phyloP scores from a whole-genome alignment of 2,329 filamentous ascomycete genomes.

The Onygenales sp. region DNA sequence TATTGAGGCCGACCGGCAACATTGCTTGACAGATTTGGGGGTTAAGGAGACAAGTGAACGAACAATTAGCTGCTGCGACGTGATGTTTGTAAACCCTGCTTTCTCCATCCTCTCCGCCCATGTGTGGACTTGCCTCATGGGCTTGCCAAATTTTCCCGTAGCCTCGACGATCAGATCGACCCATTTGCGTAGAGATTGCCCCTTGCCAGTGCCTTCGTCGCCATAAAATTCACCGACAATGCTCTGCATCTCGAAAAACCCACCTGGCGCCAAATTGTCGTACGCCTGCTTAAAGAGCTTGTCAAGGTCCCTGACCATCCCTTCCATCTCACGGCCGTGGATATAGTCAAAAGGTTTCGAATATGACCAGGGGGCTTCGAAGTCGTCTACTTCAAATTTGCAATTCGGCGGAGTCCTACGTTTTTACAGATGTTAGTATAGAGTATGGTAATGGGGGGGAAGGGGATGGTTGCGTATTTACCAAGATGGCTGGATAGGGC shows the following conservation, averaged over 20 bases:
- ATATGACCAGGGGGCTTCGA: constrained; percentile 19
- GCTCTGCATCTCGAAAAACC: constrained; percentile 43
- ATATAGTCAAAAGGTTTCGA: constrained; percentile 19
- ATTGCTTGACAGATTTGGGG: too few species aligned
- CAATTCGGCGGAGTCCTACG: constrained; percentile 22
- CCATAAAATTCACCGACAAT: constrained; percentile 17
- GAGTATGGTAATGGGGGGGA: neutral
- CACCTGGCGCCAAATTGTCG: constrained; percentile 37
- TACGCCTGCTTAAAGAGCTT: constrained; percentile 27
- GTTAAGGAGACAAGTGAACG: too few species aligned
- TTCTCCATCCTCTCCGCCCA: constrained; percentile 37
- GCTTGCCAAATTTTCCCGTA: constrained; percentile 21
- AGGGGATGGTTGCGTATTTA: neutral
- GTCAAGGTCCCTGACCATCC: constrained; percentile 15
- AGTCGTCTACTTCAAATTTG: constrained; percentile 21
- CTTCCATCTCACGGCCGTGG: constrained; percentile 18
- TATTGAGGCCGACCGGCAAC: too few species aligned
- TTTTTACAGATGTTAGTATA: neutral
- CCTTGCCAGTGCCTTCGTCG: constrained; percentile 15
- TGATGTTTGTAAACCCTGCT: constrained; percentile 46
- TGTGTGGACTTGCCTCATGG: constrained; percentile 24
- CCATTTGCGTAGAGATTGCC: neutral
- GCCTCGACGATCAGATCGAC: neutral
- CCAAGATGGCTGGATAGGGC: constrained; percentile 14
- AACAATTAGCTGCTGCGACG: constrained; percentile 36